Conservation (phyloP, 768 basidiomycete genomes). For the Kwoniella shandongensis region DNA sequence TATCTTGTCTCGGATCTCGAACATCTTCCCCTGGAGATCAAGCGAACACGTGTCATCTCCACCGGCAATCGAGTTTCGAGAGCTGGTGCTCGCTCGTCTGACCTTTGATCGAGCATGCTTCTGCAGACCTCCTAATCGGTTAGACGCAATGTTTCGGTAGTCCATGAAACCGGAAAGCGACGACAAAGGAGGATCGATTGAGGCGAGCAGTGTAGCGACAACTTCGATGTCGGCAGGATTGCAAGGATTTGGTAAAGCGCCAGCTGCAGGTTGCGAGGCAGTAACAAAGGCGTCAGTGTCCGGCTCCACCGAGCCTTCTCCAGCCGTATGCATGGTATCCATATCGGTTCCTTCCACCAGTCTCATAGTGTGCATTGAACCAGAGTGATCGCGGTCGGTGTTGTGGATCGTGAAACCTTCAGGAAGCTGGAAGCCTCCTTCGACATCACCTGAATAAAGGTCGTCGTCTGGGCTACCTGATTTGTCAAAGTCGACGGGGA, state of each 20-base stretch:
- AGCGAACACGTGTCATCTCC: slow-evolving; percentile 53
- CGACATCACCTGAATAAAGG: slow-evolving; percentile 26
- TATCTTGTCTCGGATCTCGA: slow-evolving; percentile 77
- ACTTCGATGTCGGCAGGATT: slow-evolving; percentile 75
- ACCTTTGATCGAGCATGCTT: slow-evolving; percentile 61
- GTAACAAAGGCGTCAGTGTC: slow-evolving; percentile 25
- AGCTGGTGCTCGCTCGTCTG: slow-evolving; percentile 28
- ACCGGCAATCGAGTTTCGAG: slow-evolving; percentile 34
- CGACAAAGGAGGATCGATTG: slow-evolving; percentile 58
- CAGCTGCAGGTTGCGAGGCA: background rate
- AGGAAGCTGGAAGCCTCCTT: slow-evolving; percentile 38
- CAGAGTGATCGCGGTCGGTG: slow-evolving; percentile 3
- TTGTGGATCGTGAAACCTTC: slow-evolving; percentile 52
- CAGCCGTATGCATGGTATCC: slow-evolving; percentile 29
- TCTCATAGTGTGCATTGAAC: slow-evolving; percentile 24
- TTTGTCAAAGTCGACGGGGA: slow-evolving; percentile 14
- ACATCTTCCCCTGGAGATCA: slow-evolving; percentile 64
- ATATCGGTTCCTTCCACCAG: slow-evolving; percentile 14
- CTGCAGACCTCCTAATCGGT: slow-evolving; percentile 69
- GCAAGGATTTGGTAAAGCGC: slow-evolving; percentile 74
- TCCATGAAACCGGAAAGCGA: slow-evolving; percentile 50
- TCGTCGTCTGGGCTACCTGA: slow-evolving; percentile 14
- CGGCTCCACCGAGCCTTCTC: slow-evolving; percentile 18
- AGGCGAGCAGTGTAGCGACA: slow-evolving; percentile 65
- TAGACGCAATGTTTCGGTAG: slow-evolving; percentile 51